A percentile compares a stretch with the other conserved stretches of the same genome.
These are phyloP conservation scores for Mucor velutinosus DNA, from an alignment of 371 early-diverging fungal genomes.

Conservation along the genomic window DNA sequence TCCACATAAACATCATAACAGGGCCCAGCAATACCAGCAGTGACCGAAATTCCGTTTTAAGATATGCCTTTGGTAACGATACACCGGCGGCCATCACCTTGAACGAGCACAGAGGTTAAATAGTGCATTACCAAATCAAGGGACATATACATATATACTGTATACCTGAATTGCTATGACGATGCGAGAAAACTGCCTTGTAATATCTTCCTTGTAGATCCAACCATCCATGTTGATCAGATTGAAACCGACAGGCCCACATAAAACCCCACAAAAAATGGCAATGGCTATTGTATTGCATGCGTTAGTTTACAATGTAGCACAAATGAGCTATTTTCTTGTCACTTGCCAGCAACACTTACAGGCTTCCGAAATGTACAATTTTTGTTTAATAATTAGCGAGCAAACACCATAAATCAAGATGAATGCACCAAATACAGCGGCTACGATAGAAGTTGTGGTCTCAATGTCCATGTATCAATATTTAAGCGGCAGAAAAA, in stretches of 20 bases:
- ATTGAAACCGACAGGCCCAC: slow-evolving; percentile 71
- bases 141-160: not conserved
- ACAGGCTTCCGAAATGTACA: slow-evolving; percentile 90
- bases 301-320: too few relatives aligned
- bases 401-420: slow-evolving; percentile 84
- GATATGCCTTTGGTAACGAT: slow-evolving; percentile 55
- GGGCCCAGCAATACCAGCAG: slow-evolving; percentile 67
- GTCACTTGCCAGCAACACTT: slow-evolving; percentile 22
- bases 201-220: slow-evolving; percentile 45
- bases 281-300: slow-evolving; percentile 64
- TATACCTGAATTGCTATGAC: slow-evolving; percentile 74
- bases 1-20: slow-evolving; percentile 69
- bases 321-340: not conserved
- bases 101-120: not conserved
- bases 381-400: slow-evolving; percentile 83
- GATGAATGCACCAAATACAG: slow-evolving; percentile 81
- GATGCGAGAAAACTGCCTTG: slow-evolving; percentile 70
- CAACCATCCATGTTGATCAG: slow-evolving; percentile 37
- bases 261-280: slow-evolving; percentile 79
- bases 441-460: slow-evolving; percentile 26
- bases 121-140: not conserved
- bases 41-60: slow-evolving; percentile 47
- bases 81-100: slow-evolving; percentile 80
- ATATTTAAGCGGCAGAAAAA: too few relatives aligned
- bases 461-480: slow-evolving; percentile 6